A percentile compares a stretch with the other conserved stretches of the same genome.
These are phyloP conservation scores for Aspergillus calidoustus DNA, from an alignment of 2,329 filamentous ascomycete genomes.

Conservation along the genomic window DNA sequence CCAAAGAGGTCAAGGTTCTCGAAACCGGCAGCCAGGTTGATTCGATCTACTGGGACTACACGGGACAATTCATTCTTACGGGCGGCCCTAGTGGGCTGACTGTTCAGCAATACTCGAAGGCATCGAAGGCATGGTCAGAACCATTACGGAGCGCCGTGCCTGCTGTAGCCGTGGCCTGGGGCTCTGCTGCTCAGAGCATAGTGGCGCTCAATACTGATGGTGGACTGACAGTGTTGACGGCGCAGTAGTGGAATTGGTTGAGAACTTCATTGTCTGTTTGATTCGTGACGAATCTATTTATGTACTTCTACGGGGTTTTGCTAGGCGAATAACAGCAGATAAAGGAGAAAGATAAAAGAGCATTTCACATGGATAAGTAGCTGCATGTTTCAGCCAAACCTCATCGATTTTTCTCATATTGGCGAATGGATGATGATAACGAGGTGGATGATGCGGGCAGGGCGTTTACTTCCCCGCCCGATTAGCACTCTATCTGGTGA, in stretches of 20 bases:
- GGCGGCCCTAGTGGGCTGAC: conserved; percentile 79
- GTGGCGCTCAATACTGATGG: conserved; percentile 77
- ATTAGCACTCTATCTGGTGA: not conserved
- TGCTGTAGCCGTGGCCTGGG: conserved; percentile 78
- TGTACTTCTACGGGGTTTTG: conserved; percentile 31
- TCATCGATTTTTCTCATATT: not conserved
- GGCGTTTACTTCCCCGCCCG: not conserved
- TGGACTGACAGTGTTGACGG: conserved; percentile 70
- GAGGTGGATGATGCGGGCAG: not conserved
- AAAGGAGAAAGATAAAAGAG: conserved; percentile 5
- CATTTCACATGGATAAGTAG: not conserved
- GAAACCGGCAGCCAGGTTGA: conserved; percentile 81
- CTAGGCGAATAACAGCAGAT: conserved; percentile 13
- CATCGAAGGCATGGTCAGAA: conserved; percentile 86
- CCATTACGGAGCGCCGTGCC: conserved; percentile 76
- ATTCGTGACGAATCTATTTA: conserved; percentile 17
- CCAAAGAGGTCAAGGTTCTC: conserved; percentile 79
- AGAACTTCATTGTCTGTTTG: conserved; percentile 11
- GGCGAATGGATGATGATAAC: too few relatives aligned
- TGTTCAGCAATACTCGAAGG: conserved; percentile 88
- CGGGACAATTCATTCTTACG: conserved; percentile 86
- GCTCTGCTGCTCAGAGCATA: conserved; percentile 72
- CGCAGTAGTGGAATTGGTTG: conserved; percentile 49
- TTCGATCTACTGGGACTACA: conserved; percentile 88
- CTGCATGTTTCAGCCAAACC: not conserved